Conservation (phyloP, 768 basidiomycete species). For the Rhodotorula toruloides region DNA sequence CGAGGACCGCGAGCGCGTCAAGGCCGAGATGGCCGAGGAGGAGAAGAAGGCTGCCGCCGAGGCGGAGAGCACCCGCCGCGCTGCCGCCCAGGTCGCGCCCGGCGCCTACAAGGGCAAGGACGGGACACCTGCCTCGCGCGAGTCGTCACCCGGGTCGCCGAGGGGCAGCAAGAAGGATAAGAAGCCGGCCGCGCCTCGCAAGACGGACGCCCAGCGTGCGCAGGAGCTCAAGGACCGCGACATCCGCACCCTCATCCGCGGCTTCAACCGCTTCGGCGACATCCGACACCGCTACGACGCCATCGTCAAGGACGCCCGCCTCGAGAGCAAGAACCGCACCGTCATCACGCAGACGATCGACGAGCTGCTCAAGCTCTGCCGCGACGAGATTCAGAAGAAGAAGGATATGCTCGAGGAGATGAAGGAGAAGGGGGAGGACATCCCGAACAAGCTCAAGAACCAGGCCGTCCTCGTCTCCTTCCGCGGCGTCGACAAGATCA, state of each 20-base stretch:
- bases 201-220: conserved; percentile 86
- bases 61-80: conserved; percentile 66
- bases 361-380: conserved; percentile 82
- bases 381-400: conserved; percentile 67
- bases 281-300: conserved; percentile 87
- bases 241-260: conserved; percentile 87
- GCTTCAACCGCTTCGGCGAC: conserved; percentile 96
- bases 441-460: conserved; percentile 90
- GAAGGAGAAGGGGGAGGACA: conserved; percentile 73
- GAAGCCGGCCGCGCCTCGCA: conserved; percentile 59
- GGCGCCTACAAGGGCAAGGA: conserved; percentile 73
- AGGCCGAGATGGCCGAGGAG: conserved; percentile 51
- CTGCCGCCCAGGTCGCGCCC: conserved; percentile 66
- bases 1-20: conserved; percentile 73
- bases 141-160: conserved; percentile 63
- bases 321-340: conserved; percentile 86
- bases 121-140: conserved; percentile 54
- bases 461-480: conserved; percentile 92
- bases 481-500: conserved; percentile 84
- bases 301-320: conserved; percentile 82
- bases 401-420: conserved; percentile 72
- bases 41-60: conserved; percentile 52
- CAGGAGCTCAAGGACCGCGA: conserved; percentile 97
- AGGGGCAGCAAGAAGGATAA: conserved; percentile 48
- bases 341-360: conserved; percentile 87